A percentile compares a stretch with the other conserved stretches of the same genome.
phyloP scores from a whole-genome alignment of 768 basidiomycete species.

The Suillus paluster region DNA sequence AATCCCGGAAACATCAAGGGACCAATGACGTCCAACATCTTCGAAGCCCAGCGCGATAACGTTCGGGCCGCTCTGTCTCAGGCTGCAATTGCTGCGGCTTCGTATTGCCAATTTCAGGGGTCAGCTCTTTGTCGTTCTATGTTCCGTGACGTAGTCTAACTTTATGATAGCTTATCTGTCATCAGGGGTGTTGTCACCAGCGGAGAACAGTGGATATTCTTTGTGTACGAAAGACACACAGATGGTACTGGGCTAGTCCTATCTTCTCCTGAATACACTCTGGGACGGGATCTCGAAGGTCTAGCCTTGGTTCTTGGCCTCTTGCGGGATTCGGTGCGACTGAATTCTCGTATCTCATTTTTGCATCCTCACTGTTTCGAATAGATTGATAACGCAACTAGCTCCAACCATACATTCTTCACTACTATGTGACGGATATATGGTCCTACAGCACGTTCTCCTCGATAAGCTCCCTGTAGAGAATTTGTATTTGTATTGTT shows the following conservation, averaged over 20 bases:
- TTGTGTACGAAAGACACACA: neutral
- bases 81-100: slow-evolving; percentile 19
- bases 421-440: neutral
- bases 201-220: neutral
- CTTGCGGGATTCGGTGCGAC: neutral
- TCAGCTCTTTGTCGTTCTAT: neutral
- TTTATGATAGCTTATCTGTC: neutral
- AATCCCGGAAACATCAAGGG: neutral
- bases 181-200: neutral
- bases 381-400: neutral
- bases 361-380: neutral
- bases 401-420: neutral
- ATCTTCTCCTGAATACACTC: neutral
- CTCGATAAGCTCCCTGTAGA: no score
- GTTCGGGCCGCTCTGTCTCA: slow-evolving; percentile 16
- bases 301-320: neutral
- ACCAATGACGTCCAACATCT: slow-evolving; percentile 18
- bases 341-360: neutral
- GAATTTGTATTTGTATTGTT: no score
- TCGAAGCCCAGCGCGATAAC: slow-evolving; percentile 24
- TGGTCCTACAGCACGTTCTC: neutral
- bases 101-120: slow-evolving; percentile 5
- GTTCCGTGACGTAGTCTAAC: neutral
- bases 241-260: neutral
- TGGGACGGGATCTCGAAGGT: neutral